A percentile compares a stretch with the other conserved stretches of the same genome.
Conservation (phyloP, 2,329 filamentous ascomycete species). For the Monosporascus sp. region DNA sequence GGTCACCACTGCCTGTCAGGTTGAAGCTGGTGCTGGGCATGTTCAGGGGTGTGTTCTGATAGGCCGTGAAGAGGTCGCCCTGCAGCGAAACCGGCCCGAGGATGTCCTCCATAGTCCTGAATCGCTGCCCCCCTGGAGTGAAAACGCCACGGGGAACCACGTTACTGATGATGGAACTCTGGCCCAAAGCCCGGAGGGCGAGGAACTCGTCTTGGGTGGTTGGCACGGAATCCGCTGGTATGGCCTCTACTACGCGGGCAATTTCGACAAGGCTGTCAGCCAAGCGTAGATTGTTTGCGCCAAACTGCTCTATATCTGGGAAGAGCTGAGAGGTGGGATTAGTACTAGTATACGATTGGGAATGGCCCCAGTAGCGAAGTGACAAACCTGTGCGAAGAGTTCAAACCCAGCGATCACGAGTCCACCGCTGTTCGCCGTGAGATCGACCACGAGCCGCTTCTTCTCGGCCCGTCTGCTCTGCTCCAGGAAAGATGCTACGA, state of each 20-base stretch:
- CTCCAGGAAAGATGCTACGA: conserved; percentile 20
- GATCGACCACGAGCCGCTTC: conserved; percentile 55
- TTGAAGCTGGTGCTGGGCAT: conserved; percentile 29
- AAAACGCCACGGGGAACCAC: conserved; percentile 41
- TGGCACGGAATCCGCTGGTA: conserved; percentile 25
- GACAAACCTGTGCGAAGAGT: conserved; percentile 54
- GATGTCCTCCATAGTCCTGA: conserved; percentile 25
- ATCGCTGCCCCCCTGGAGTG: conserved; percentile 31
- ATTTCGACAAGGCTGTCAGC: conserved; percentile 41
- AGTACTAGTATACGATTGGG: background rate
- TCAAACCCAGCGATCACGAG: conserved; percentile 56
- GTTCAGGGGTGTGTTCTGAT: conserved; percentile 37
- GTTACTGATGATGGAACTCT: conserved; percentile 38
- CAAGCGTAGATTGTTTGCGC: conserved; percentile 45
- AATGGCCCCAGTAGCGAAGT: conserved; percentile 14
- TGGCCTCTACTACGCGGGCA: conserved; percentile 30
- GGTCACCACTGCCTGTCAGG: conserved; percentile 37
- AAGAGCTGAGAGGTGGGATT: conserved; percentile 33
- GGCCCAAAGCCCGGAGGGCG: conserved; percentile 39
- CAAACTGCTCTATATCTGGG: conserved; percentile 43
- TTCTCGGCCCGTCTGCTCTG: conserved; percentile 41
- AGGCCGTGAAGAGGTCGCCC: conserved; percentile 44
- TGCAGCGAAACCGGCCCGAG: conserved; percentile 30
- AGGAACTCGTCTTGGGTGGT: conserved; percentile 31
- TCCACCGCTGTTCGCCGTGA: conserved; percentile 55